Evolutionary conservation across 768 basidiomycete genomes (phyloP), one percentile per base, ranked within the genome.

Genomic region (Hortiboletus campestris): DNA sequence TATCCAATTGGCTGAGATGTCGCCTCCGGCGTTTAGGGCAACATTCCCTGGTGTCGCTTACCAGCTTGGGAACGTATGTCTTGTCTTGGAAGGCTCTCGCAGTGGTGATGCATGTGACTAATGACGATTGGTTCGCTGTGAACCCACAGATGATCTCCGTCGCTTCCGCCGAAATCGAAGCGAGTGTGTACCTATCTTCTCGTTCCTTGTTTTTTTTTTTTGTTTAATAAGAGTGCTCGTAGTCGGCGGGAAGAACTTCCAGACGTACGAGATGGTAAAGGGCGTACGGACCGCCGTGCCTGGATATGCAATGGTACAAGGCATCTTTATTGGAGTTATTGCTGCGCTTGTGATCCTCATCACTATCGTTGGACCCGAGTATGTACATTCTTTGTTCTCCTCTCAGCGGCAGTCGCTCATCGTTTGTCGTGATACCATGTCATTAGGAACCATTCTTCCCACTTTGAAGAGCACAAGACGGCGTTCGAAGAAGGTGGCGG

Each of bases 21-120:
- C 89, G 0, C 94, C 94, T 9, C 88, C 91, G 0, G 92, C 90
- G 0, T 95, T 94, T 80, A 80, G 94, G 55, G 89, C 91, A 4
- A 88, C 89, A 2, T 94, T 92, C 78, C 88, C 88, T 25, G 92
- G 92, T 55, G 83, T 91, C 0, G 84, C 89, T 2, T 94, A 94
- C 71, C 92, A 94, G 61, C 66, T 93, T 29, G 90, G 92, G 36
- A 92, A 90, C 68, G 79, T 70, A 39, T 11, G 70, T 63, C 2
- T 10, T 55, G 2, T 51, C 35, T 44, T 32, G 3, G 34, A 7
- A 25, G 2, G 13, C 16, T 20, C n/a, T n/a, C 17, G 14, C 16
- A 22, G 3, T 2, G 17, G n/a, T 17, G 10, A 10, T 12, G 22
- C 14, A n/a, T 16, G 11, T 17, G 2, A 46, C 38, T 52, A 31